Evolutionary conservation across 2,329 filamentous ascomycete species (phyloP).

Genomic region (Beauveria varroae): DNA sequence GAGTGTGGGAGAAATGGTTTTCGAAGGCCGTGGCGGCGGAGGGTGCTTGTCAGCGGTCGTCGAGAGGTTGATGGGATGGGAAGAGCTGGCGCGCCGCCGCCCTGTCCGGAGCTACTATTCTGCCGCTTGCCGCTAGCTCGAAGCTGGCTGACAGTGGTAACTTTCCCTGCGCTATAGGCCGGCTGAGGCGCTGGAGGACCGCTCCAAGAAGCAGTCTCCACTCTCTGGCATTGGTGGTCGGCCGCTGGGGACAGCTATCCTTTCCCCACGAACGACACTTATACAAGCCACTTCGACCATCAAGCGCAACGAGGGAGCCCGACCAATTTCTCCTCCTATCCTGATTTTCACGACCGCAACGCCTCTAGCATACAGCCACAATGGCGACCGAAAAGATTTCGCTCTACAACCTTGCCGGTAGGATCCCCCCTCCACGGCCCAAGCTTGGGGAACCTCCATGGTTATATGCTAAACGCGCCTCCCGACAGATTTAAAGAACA

Average conservation of each 20-base stretch:
- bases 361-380: conserved; percentile 8
- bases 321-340: background rate
- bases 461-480: background rate
- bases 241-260: conserved; percentile 11
- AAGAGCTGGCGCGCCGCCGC: background rate
- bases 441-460: background rate
- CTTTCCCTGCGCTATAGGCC: background rate
- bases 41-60: background rate
- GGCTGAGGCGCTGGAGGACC: background rate
- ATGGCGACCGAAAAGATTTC: conserved; percentile 50
- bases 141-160: background rate
- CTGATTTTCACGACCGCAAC: background rate
- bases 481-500: conserved; percentile 81
- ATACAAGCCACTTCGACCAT: conserved; percentile 16
- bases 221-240: background rate
- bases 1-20: background rate
- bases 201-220: background rate
- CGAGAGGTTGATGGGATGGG: background rate
- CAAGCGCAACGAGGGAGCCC: background rate
- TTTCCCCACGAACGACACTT: conserved; percentile 9
- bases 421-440: background rate
- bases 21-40: background rate
- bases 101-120: conserved; percentile 13
- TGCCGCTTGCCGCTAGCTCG: conserved; percentile 8
- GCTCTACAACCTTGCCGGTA: conserved; percentile 61